These are phyloP conservation scores for Metrosideros polymorpha DNA, from an alignment of 441 rosid species.

Conservation along the genomic window DNA sequence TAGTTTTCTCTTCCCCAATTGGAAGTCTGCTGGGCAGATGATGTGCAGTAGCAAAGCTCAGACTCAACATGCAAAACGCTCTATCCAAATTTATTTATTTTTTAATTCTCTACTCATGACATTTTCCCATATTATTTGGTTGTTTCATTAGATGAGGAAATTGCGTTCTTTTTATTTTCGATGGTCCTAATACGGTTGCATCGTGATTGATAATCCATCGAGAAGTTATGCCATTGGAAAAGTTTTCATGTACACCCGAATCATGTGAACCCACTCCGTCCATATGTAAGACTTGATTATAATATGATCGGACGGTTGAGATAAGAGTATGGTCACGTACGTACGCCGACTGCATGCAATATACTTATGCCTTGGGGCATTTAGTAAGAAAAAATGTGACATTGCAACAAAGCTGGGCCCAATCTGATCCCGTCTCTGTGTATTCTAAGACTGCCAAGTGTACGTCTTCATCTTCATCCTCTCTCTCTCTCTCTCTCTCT, in stretches of 20 bases:
- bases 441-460: background rate
- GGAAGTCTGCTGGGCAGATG: background rate
- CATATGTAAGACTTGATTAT: no score
- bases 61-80: background rate
- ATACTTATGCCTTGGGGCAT: background rate
- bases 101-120: background rate
- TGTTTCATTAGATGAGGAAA: accelerated
- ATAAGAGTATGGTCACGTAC: background rate
- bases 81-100: no score
- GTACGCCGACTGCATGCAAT: background rate
- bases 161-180: background rate
- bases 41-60: background rate
- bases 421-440: background rate
- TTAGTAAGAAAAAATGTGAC: background rate
- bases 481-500: background rate
- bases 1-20: background rate
- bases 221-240: background rate
- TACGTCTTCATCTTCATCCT: background rate
- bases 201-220: background rate
- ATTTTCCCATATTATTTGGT: background rate
- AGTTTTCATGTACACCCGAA: background rate
- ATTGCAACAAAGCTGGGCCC: background rate
- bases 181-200: background rate
- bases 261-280: no score
- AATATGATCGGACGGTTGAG: background rate